A percentile compares a stretch with the other conserved stretches of the same genome.
Conservation (phyloP, 768 basidiomycete genomes). For the Coprinopsis cinerea region DNA sequence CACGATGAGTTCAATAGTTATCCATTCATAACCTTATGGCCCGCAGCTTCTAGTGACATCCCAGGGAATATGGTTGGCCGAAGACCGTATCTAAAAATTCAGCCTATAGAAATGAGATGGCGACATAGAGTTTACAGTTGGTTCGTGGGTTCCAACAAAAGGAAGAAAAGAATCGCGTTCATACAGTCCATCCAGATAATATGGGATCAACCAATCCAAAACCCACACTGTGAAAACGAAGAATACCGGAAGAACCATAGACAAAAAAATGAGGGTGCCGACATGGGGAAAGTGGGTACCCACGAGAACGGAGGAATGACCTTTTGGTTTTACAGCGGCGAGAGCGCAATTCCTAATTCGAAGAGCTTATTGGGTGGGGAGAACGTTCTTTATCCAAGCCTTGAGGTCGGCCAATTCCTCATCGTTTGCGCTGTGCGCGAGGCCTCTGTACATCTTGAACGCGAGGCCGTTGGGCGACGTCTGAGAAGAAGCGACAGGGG, state of each 20-base stretch:
- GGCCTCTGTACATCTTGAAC: conserved; percentile 61
- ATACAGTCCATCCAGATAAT: not conserved
- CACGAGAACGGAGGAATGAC: not conserved
- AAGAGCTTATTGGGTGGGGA: conserved; percentile 26
- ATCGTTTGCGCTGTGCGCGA: conserved; percentile 60
- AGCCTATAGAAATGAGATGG: not conserved
- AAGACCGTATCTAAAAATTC: not conserved
- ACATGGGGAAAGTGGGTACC: not conserved
- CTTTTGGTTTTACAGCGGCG: not conserved
- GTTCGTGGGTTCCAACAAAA: not conserved
- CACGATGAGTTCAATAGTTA: too few relatives aligned
- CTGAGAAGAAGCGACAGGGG: conserved; percentile 34
- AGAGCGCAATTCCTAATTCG: not conserved
- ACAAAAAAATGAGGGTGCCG: not conserved
- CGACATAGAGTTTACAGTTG: not conserved
- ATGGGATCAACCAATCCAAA: not conserved
- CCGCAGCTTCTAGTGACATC: not conserved
- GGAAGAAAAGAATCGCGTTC: not conserved
- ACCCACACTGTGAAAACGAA: conserved; percentile 2
- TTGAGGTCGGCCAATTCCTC: conserved; percentile 68
- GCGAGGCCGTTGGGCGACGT: conserved; percentile 51
- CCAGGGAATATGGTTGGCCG: not conserved
- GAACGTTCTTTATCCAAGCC: conserved; percentile 58
- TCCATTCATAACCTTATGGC: not conserved
- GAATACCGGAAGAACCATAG: not conserved